Percentiles rank a stretch among this genome's conserved stretches.
Conservation (phyloP, 345 rosid genomes). For the Litchi chinensis region DNA sequence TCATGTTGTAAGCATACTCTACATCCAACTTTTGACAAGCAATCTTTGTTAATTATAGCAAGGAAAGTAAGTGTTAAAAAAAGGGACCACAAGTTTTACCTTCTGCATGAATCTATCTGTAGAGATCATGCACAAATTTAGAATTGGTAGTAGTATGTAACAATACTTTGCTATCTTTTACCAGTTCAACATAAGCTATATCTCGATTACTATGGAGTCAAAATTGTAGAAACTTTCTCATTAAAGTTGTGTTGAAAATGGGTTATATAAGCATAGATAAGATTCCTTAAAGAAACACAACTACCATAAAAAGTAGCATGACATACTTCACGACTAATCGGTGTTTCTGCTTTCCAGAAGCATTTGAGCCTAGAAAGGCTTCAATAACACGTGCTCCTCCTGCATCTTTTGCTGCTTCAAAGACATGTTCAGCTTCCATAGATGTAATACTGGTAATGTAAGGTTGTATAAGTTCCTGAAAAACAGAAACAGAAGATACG, state of each 20-base stretch:
- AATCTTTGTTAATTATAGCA: neutral
- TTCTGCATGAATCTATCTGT: neutral
- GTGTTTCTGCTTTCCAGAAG: conserved; percentile 73
- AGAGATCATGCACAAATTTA: neutral
- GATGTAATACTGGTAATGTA: conserved; percentile 64
- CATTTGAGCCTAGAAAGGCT: conserved; percentile 75
- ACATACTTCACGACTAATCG: conserved; percentile 76
- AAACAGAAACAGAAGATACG: conserved; percentile 20
- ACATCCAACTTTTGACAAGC: neutral
- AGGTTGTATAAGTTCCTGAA: conserved; percentile 77
- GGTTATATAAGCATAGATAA: neutral
- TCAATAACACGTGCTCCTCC: conserved; percentile 89
- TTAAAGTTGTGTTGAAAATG: neutral
- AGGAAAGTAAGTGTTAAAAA: neutral
- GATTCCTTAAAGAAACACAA: conserved; percentile 11
- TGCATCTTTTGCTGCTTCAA: conserved; percentile 74
- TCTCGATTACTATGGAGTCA: neutral
- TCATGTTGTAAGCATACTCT: neutral
- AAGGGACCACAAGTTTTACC: neutral
- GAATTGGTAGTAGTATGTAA: neutral
- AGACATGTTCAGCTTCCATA: conserved; percentile 69
- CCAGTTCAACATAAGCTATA: neutral
- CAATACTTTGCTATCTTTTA: neutral
- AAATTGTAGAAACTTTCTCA: neutral
- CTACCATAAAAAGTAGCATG: conserved; percentile 17